Evolutionary conservation across 2,329 filamentous ascomycete genomes (phyloP), one percentile per base, ranked within the genome.

Genomic region (Nigrospora sphaerica): DNA sequence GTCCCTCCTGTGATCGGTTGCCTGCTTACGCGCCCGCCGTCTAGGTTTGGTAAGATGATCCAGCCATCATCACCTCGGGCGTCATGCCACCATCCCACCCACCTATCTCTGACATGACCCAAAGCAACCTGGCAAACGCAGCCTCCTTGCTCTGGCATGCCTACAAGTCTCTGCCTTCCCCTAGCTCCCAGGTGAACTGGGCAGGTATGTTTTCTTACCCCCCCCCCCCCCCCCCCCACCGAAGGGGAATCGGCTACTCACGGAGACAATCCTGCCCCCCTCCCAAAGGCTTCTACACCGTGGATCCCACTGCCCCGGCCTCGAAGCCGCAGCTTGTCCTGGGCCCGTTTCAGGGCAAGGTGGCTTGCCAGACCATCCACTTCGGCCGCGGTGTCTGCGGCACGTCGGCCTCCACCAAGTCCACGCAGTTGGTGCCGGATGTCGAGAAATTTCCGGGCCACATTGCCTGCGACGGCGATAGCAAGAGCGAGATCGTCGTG

Each of bases 61-160:
- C 36, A 51, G 34, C 23, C 18, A n/a, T 36, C 39, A 19, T 34
- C n/a, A 17, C 12, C 28, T 14, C n/a, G 6, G 4, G 23, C 35
- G 11, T 11, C 35, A 37, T 13, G 35, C 35, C 35, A n/a, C 36
- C 32, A 23, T 42, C n/a, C n/a, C 16, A 7, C 33, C 50, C 19
- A 6, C 6, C 4, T 23, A 23, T 10, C 23, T 28, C 23, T 28
- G 23, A 28, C 23, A 28, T 9, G 5, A 9, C 7, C 23, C 23
- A 28, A 28, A 88, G 85, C 66, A 92, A 93, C 64, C 76, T 90
- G 41, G 74, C 87, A 53, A 93, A 92, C 62, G 69, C 82, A 4
- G 81, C 88, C 9, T 83, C 86, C 4, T 74, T 92, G 28, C 72
- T 92, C 52, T 92, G 86, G 84, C 85, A 93, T 59, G 85, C 83